Evolutionary conservation across 306 rosid genomes (phyloP), one percentile per base, ranked within the genome.

Genomic region (Crataegus laevigata): DNA sequence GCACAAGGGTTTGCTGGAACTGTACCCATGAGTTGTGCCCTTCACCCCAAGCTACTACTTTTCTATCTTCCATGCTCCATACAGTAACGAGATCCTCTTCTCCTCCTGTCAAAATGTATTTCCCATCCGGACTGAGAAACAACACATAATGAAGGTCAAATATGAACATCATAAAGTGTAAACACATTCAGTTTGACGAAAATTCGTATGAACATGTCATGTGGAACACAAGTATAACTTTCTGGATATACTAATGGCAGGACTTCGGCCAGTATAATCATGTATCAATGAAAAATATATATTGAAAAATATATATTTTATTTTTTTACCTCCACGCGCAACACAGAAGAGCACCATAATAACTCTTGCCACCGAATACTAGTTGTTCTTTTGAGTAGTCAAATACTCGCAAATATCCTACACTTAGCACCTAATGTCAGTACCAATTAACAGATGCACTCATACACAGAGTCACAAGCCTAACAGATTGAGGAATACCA

Each of bases 21-120:
- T 79, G 30, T 87, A 94, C 99, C 99, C 99, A 94, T 64, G 99
- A 94, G 75, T 79, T 92, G 79, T 94, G 99, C 59, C 99, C 99
- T 86, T 94, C 99, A 63, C 99, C 96, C 99, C 99, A 92, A 42
- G 99, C 99, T 66, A 94, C 96, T 77, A 94, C 91, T 81, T 92
- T 94, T 60, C 99, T 87, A 85, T 94, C 98, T 84, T 92, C 97
- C 96, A 89, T 87, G 88, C 99, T 90, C 99, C 99, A 94, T 73
- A 94, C 92, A 40, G 89, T 96, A 81, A 94, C 98, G 45, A 94
- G 84, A 90, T 94, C 99, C 65, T 94, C 99, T 90, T 94, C 99
- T 58, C 99, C 99, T 65, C 99, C 99, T 5, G 99, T 85, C 87
- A 94, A 85, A 80, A 94, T 80, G 80, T 91, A 94, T 78, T 91